Evolutionary conservation across 2,329 filamentous ascomycete species (phyloP), one percentile per base, ranked within the genome.

Genomic region (Trichoderma oligosporum): DNA sequence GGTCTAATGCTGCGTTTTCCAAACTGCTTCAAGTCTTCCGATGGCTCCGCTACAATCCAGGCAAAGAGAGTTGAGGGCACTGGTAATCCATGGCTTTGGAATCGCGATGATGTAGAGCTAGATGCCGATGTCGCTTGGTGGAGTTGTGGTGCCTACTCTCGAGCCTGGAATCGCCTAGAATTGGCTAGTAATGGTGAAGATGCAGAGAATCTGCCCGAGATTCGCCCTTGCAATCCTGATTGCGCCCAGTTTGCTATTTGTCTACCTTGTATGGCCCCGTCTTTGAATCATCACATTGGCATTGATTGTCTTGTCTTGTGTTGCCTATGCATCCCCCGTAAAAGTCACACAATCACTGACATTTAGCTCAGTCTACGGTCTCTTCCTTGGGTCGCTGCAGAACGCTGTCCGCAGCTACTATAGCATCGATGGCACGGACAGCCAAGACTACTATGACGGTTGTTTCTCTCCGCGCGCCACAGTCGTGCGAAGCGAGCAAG

Each of bases 391-490:
- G n/a, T 61, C 57, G 11, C 61, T 73, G 9, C 72, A 73, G 51
- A 56, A 57, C 6, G 62, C 61, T 2, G 63, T 73, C 56, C 70
- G 72, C 20, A 39, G 63, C 2, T 65, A 69, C 29, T 74, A 73
- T 61, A 61, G 61, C 53, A 72, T 74, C 35, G 56, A 66, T 6
- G 70, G 71, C 22, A 52, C 41, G 7, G 41, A 56, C 0, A 29
- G 22, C 9, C 31, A 38, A 3, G 72, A 74, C 51, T 68, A 33
- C 12, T 12, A 11, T 2, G 62, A 63, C 20, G 63, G 65, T 16
- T 72, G 67, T 45, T 69, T 54, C 45, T 68, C 64, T 39, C 71
- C 72, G 4, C 63, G 57, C 38, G 11, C 53, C 1, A 65, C 68
- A 12, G 60, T 73, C 22, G 56, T 64, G 4, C 63, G 65, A 3